These are phyloP conservation scores for Talaromyces sp. DNA, from an alignment of 2,329 filamentous ascomycete species.

Conservation along the genomic window DNA sequence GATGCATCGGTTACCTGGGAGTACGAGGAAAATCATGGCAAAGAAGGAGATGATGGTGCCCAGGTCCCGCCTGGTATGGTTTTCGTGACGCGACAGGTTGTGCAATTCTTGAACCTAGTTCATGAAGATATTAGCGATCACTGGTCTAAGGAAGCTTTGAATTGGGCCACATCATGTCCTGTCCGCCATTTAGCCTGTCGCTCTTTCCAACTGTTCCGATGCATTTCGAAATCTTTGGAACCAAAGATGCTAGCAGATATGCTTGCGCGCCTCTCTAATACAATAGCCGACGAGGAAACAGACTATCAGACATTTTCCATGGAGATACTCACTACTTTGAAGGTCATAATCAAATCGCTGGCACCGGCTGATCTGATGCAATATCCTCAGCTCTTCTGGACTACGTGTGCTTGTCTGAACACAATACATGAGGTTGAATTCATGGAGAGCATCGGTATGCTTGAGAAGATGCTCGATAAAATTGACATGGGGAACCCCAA, in stretches of 20 bases:
- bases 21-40: constrained; percentile 89
- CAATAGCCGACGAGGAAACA: constrained; percentile 87
- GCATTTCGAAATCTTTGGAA: constrained; percentile 84
- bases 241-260: constrained; percentile 95
- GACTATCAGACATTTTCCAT: constrained; percentile 97
- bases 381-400: constrained; percentile 98
- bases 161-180: constrained; percentile 95
- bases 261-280: constrained; percentile 91
- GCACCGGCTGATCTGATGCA: constrained; percentile 72
- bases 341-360: constrained; percentile 83
- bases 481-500: constrained; percentile 70
- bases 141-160: constrained; percentile 85
- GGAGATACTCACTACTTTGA: constrained; percentile 92
- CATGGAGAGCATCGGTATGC: constrained; percentile 83
- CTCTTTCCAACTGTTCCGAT: constrained; percentile 95
- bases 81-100: constrained; percentile 72
- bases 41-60: constrained; percentile 64
- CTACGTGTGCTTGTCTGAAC: constrained; percentile 89
- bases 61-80: constrained; percentile 88
- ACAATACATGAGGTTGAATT: constrained; percentile 97
- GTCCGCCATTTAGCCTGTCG: constrained; percentile 92
- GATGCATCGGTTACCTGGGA: constrained; percentile 84
- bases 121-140: constrained; percentile 85
- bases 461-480: constrained; percentile 79
- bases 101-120: constrained; percentile 77